These are phyloP conservation scores for Citrus hindsii DNA, from an alignment of 345 rosid genomes.

Conservation along the genomic window DNA sequence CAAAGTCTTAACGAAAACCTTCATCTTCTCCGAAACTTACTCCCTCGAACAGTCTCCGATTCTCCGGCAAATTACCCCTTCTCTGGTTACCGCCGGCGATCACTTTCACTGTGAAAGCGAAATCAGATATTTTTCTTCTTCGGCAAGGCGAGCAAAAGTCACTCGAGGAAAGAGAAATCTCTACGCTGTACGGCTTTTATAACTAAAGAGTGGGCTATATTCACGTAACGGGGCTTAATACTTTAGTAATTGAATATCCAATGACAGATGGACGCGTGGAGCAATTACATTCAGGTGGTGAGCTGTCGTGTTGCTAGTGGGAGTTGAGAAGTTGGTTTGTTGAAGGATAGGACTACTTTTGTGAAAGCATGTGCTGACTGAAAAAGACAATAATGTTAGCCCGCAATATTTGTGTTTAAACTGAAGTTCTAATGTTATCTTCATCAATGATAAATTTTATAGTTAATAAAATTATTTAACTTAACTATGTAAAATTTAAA, in stretches of 20 bases:
- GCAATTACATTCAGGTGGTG: accelerated
- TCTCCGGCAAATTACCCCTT: neutral
- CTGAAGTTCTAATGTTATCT: no score
- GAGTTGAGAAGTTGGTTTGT: neutral
- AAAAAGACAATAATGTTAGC: no score
- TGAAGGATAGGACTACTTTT: neutral
- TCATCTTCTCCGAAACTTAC: constrained; percentile 26
- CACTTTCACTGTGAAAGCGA: neutral
- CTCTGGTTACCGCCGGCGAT: constrained; percentile 2
- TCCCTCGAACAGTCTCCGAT: neutral
- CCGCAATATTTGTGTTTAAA: no score
- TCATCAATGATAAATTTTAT: no score
- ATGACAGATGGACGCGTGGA: neutral
- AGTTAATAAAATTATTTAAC: no score
- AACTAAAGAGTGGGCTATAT: neutral
- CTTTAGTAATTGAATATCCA: neutral
- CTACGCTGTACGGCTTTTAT: neutral
- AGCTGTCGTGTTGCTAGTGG: neutral
- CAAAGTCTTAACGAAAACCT: constrained; percentile 46
- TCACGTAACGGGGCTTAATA: neutral
- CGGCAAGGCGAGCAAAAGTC: neutral
- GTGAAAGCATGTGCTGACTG: neutral
- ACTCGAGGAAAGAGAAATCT: neutral
- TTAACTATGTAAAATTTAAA: no score
- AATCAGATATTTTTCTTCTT: neutral